Conservation (phyloP, 225 moss, liverwort and hornwort species). For the Straminergon stramineum region DNA sequence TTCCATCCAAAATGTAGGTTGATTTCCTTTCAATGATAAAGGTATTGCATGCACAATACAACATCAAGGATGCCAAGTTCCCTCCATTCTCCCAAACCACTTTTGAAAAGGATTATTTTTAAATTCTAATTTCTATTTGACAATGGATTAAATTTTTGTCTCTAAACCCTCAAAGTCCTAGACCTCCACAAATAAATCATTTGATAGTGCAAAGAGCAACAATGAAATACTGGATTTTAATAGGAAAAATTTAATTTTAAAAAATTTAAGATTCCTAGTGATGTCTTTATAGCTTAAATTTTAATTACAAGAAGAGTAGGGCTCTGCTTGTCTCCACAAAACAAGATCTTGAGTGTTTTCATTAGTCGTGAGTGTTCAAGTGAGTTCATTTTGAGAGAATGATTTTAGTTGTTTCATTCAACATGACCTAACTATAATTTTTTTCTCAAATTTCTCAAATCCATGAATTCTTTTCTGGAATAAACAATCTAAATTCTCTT, state of each 20-base stretch:
- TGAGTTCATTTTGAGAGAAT: too few species aligned
- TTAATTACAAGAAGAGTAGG: neutral
- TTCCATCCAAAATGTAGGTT: accelerated
- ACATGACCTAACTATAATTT: neutral
- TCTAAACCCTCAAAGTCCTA: accelerated
- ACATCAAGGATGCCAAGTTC: accelerated
- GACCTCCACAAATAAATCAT: accelerated
- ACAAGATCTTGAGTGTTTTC: accelerated
- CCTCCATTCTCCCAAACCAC: accelerated
- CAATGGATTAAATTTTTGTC: neutral
- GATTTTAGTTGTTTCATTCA: neutral
- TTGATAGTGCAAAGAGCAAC: neutral
- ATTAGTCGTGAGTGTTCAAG: neutral
- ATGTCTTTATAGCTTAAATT: neutral
- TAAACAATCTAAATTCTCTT: neutral
- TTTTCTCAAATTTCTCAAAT: neutral
- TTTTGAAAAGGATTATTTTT: neutral
- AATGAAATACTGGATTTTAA: neutral
- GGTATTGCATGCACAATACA: too few species aligned
- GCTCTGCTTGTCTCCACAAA: accelerated
- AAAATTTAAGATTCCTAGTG: neutral
- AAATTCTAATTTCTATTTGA: accelerated
- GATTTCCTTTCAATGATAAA: neutral
- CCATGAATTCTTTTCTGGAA: neutral
- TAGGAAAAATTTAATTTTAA: neutral